Conservation (phyloP, 1,284 basidiomycete species). For the Vanrija sp. region DNA sequence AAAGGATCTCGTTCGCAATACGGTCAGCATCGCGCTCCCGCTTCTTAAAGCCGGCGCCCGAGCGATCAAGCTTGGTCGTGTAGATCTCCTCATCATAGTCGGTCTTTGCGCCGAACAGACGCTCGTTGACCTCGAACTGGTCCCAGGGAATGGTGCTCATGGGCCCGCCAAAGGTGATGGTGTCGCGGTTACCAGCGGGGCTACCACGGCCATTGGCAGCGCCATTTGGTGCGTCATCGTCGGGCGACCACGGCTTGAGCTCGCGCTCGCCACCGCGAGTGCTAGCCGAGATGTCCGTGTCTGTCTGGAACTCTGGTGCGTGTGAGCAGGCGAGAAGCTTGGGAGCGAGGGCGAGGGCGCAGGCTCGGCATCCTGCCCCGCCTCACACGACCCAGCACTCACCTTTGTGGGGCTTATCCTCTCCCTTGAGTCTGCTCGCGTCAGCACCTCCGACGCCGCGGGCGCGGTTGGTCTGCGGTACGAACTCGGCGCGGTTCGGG, state of each 20-base stretch:
- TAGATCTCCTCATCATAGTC: conserved; percentile 92
- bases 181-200: conserved; percentile 21
- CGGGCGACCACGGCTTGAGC: conserved; percentile 71
- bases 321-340: not conserved
- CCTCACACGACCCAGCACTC: not conserved
- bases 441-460: not conserved
- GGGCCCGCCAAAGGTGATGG: conserved; percentile 41
- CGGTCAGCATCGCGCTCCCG: conserved; percentile 81
- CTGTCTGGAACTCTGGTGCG: conserved; percentile 73
- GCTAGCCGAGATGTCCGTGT: conserved; percentile 70
- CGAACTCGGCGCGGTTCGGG: conserved; percentile 9
- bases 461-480: not conserved
- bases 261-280: conserved; percentile 61
- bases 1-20: conserved; percentile 86
- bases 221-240: conserved; percentile 28
- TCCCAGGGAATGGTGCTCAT: conserved; percentile 64
- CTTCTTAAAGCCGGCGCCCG: conserved; percentile 71
- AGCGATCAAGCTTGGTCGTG: conserved; percentile 88
- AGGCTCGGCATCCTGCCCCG: no score
- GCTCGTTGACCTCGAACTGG: conserved; percentile 92
- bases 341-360: not conserved
- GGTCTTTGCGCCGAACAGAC: conserved; percentile 85
- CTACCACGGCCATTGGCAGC: conserved; percentile 18
- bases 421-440: conserved; percentile 1
- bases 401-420: conserved; percentile 11